These are phyloP conservation scores for Magnaporthiopsis rhizophila DNA, from an alignment of 2,329 filamentous ascomycete genomes.

Conservation along the genomic window DNA sequence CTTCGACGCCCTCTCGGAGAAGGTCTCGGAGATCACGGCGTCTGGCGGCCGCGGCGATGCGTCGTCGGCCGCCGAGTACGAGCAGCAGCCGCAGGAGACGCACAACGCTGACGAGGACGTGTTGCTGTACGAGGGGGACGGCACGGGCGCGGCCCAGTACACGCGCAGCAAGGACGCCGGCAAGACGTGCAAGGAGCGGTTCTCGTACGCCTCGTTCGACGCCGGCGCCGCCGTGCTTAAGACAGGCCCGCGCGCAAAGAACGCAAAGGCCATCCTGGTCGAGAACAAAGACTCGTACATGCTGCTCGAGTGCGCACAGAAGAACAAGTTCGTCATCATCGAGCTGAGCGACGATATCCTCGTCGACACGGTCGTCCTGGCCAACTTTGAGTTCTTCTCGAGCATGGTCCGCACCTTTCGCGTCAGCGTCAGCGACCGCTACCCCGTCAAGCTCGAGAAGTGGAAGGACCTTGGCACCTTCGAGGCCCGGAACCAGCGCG, in stretches of 20 bases:
- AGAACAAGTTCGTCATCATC: conserved; percentile 90
- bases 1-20: conserved; percentile 42
- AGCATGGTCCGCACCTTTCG: conserved; percentile 90
- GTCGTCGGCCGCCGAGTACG: conserved; percentile 9
- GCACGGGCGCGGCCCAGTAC: conserved; percentile 25
- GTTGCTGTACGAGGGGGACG: conserved; percentile 38
- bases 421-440: conserved; percentile 88
- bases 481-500: conserved; percentile 83
- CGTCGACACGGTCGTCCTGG: conserved; percentile 92
- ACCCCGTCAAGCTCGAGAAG: conserved; percentile 84
- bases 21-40: conserved; percentile 33
- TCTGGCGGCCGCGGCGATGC: conserved; percentile 18
- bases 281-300: conserved; percentile 99
- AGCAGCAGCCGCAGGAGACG: conserved; percentile 7
- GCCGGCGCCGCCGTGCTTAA: conserved; percentile 91
- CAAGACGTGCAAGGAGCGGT: conserved; percentile 94
- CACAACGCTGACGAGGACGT: conserved; percentile 30
- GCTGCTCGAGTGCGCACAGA: conserved; percentile 79
- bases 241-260: conserved; percentile 78
- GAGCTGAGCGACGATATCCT: conserved; percentile 82
- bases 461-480: conserved; percentile 87
- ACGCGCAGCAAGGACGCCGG: conserved; percentile 85
- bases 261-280: conserved; percentile 77
- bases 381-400: conserved; percentile 98
- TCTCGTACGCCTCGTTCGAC: conserved; percentile 96